Base-by-base conservation (phyloP, 768 basidiomycete species). In the Baorangia bicolor region DNA sequence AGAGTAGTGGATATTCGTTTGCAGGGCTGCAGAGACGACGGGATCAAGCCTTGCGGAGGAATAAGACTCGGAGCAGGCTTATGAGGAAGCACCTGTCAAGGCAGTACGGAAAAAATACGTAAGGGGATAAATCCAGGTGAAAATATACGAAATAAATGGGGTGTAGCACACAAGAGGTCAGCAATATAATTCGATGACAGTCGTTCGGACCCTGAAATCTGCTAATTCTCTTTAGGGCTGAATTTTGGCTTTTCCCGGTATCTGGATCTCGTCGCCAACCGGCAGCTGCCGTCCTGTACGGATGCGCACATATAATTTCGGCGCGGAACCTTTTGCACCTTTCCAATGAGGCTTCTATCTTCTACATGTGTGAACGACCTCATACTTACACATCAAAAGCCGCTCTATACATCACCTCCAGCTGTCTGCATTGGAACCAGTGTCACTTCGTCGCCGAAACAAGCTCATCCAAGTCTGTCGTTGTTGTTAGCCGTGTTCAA, bases 21-120 rank as follows among this genome's bases (percentile, higher is more conserved):
- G 56, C 68, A 70, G 69, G 71, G 66, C 55, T 71, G 71, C 45
- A 56, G 57, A 56, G 59, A 59, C 57, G 67, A 59, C 56, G 58
- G 59, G 58, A 59, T 61, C 66, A 39, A 65, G 56, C 46, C 47
- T 62, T 68, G 65, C 57, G 65, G 65, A 64, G 57, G 50, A 61
- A 58, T 39, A 56, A 41, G 30, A 68, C 45, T 58, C 66, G 57
- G 59, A 60, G 59, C 38, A 59, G 64, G 69, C 45, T 70, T 70
- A 73, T 73, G 69, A 70, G 71, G 69, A 67, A 61, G 59, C 58
- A 70, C 57, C 59, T 64, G 64, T 72, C 69, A 64, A 73, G 70
- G 70, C 70, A 45, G 70, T 71, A 73, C 70, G 56, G 56, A 61
- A 66, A 68, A 63, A 73, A 71, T 69, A 71, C 71, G 71, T 73